Percentiles rank a stretch among this genome's conserved stretches.
Evolutionary conservation across 805 yeast species (phyloP).

Genomic region (Yarrowia keelungensis): DNA sequence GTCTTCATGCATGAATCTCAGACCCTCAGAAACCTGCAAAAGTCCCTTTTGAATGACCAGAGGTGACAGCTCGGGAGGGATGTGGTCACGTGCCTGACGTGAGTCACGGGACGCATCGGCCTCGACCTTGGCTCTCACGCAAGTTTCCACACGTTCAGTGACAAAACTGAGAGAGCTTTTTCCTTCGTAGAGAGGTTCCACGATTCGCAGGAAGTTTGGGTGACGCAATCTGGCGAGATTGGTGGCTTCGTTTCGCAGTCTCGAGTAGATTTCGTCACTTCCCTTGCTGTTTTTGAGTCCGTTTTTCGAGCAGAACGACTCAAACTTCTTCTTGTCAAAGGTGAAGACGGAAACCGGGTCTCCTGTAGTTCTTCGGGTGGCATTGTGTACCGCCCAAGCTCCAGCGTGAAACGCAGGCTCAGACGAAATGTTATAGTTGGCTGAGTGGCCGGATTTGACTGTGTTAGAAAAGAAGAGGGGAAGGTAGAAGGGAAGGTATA

Average conservation of each 20-base stretch:
- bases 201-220: conserved; percentile 81
- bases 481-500: too few relatives aligned
- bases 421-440: conserved; percentile 68
- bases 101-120: conserved; percentile 45
- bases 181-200: conserved; percentile 91
- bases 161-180: conserved; percentile 80
- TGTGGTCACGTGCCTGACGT: conserved; percentile 41
- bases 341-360: conserved; percentile 77
- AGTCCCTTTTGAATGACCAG: conserved; percentile 81
- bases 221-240: conserved; percentile 84
- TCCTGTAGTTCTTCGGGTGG: conserved; percentile 63
- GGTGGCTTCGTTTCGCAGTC: conserved; percentile 69
- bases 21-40: conserved; percentile 74
- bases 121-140: conserved; percentile 56
- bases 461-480: not conserved
- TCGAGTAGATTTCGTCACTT: conserved; percentile 67
- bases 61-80: conserved; percentile 64
- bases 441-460: conserved; percentile 42
- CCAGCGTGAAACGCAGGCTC: conserved; percentile 76
- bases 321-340: conserved; percentile 81
- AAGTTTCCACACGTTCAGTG: conserved; percentile 74
- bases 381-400: conserved; percentile 86
- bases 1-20: conserved; percentile 80
- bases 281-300: conserved; percentile 59
- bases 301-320: conserved; percentile 58